phyloP scores from a whole-genome alignment of 305 asterid species.

The Fraxinus baroniana region DNA sequence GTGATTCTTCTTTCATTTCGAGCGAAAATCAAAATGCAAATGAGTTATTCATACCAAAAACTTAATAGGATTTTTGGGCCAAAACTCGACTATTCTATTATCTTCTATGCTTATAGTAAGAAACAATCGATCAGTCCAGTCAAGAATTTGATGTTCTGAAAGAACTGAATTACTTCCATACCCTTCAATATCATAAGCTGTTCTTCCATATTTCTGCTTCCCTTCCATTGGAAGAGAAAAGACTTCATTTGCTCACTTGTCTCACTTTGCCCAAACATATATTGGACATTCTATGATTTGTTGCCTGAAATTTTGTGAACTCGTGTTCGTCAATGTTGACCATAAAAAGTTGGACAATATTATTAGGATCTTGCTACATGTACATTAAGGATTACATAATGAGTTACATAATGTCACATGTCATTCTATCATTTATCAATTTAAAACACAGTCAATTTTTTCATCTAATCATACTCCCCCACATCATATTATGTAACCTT shows the following conservation, averaged over 20 bases:
- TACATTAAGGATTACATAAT: no score
- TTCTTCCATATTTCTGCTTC: slow-evolving; percentile 16
- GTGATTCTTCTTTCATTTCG: no score
- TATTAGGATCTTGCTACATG: no score
- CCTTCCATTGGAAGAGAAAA: slow-evolving; percentile 28
- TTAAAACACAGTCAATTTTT: no score
- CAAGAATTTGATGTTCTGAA: slow-evolving; percentile 19
- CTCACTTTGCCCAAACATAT: slow-evolving; percentile 13
- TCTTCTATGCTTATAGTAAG: slow-evolving; percentile 21
- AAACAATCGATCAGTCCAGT: slow-evolving; percentile 29
- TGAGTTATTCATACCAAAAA: slow-evolving; percentile 19
- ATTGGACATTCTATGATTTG: background rate
- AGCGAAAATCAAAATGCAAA: no score
- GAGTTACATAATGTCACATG: no score
- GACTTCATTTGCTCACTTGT: slow-evolving; percentile 6
- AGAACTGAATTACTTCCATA: slow-evolving; percentile 26
- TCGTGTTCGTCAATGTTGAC: no score
- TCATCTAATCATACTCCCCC: no score
- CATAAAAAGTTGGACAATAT: no score
- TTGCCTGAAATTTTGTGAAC: background rate
- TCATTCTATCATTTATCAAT: no score
- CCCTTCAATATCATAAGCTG: slow-evolving; percentile 17
- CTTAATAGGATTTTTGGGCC: slow-evolving; percentile 27
- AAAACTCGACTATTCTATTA: slow-evolving; percentile 9
- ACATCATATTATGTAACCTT: no score